Base-by-base conservation (phyloP, 345 rosid species). In the Boechera retrofracta region DNA sequence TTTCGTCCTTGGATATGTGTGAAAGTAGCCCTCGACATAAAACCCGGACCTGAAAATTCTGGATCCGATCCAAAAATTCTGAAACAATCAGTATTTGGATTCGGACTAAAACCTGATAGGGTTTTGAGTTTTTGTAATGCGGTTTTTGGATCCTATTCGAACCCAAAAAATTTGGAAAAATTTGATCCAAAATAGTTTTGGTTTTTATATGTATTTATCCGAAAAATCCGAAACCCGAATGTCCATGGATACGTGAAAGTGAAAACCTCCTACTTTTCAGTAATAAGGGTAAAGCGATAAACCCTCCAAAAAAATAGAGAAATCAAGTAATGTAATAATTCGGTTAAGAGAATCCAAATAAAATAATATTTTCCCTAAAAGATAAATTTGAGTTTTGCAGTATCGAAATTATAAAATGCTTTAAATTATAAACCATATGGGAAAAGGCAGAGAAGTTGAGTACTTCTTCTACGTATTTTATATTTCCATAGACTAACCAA, bases 381-480 rank as follows among this genome's bases (percentile, higher is more conserved):
- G n/a, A 44, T 35, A 48, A 45, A 5, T 51, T 12, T 48, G 64
- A 12, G 48, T 15, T 55, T 5, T 44, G 38, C 47, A 42, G n/a
- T 47, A n/a, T 3, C 10, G 6, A 10, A 36, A 49, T 49, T 49
- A 72, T 36, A 3, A 60, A 61, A 35, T 38, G 55, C 33, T 18
- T 28, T 28, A 6, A 33, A 0, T 0, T 38, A 21, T n/a, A 35
- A 41, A 72, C 24, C 13, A 62, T 39, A 16, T 0, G 33, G 33
- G 0, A 31, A 49, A 49, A 66, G 12, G 16, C 9, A 67, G 71
- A 65, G 72, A 65, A n/a, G 26, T 8, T 6, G 58, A 66, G 29
- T 49, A 21, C 53, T 28, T n/a, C 2, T 69, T 56, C 39, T 52
- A 49, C 68, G 68, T 51, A 16, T 67, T 15, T 42, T 59, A 7